Base-by-base conservation (phyloP, 2,329 filamentous ascomycete species). In the Biscogniauxia sp. region DNA sequence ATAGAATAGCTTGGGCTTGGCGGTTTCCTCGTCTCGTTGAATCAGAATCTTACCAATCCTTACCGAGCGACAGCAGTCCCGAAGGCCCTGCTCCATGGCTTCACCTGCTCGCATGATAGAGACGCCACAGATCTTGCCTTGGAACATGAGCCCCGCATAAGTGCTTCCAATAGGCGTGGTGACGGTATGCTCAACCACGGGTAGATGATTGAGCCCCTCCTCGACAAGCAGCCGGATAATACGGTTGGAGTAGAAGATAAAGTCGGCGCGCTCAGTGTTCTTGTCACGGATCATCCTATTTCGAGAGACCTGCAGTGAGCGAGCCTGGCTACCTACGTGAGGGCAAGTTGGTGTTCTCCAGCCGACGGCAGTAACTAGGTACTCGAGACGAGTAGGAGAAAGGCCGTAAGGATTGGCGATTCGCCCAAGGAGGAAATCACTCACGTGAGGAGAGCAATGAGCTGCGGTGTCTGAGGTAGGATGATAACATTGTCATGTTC, bases 61-160 rank as follows among this genome's bases (percentile, higher is more conserved):
- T 54, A 99, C 95, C n/a, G 92, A 96, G 56, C 95, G 89, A 79
- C 95, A 99, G 79, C 95, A 99, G 77, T 99, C 94, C 62, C 95
- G 85, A 63, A 99, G 80, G 1, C 94, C 95, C 77, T 98, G 93
- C 79, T 99, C 95, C 95, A 99, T 99, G 61, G 94, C 92, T 79
- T 99, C 95, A 56, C 95, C 95, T 13, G 95, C 95, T 65, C 95
- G 88, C 95, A 99, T 98, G 70, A 99, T 99, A 6, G 92, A 96
- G 17, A 99, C 95, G 58, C 95, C 95, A 73, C 95, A 99, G 69
- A 99, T 99, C 79, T 98, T 97, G 66, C 95, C 95, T 75, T 98
- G 90, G 72, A 99, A 99, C 78, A 91, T 90, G 65, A 99, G 91
- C 26, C 95, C 95, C 37, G 90, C 86, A 77, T 99, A 99, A 56